Percentiles rank a stretch among this genome's conserved stretches.
Evolutionary conservation across 225 moss, liverwort and hornwort species (phyloP).

Genomic region (Lunularia cruciata): DNA sequence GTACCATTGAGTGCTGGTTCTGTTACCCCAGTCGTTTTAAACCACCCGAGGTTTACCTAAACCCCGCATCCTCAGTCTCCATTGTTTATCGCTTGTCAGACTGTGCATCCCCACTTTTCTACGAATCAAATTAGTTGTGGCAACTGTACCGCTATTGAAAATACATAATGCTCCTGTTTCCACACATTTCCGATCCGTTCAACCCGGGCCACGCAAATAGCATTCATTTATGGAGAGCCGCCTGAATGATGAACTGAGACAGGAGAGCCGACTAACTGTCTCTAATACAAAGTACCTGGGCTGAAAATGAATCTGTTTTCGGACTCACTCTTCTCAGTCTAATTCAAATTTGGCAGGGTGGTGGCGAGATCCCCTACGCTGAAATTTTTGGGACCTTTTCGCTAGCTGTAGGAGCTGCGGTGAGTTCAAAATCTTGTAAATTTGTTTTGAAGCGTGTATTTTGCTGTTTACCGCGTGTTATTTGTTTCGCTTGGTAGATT

Average conservation of each 20-base stretch:
- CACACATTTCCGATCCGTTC: too few species aligned
- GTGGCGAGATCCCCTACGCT: conserved; percentile 61
- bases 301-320: background rate
- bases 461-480: too few species aligned
- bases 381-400: conserved; percentile 85
- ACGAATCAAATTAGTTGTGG: background rate
- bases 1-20: conserved; percentile 21
- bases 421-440: conserved; percentile 23
- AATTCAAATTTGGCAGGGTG: conserved; percentile 41
- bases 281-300: background rate
- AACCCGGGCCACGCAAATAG: too few species aligned
- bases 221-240: too few species aligned
- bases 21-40: too few species aligned
- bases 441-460: too few species aligned
- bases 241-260: too few species aligned
- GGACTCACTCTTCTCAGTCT: background rate
- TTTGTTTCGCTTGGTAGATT: too few species aligned
- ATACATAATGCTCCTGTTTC: too few species aligned
- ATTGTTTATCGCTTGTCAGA: background rate
- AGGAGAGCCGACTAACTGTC: too few species aligned
- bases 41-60: too few species aligned
- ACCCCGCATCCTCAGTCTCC: background rate
- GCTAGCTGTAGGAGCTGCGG: conserved; percentile 89
- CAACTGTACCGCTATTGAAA: too few species aligned
- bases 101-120: background rate